Conservation (phyloP, 2,329 filamentous ascomycete species). For the Fusarium sp. region DNA sequence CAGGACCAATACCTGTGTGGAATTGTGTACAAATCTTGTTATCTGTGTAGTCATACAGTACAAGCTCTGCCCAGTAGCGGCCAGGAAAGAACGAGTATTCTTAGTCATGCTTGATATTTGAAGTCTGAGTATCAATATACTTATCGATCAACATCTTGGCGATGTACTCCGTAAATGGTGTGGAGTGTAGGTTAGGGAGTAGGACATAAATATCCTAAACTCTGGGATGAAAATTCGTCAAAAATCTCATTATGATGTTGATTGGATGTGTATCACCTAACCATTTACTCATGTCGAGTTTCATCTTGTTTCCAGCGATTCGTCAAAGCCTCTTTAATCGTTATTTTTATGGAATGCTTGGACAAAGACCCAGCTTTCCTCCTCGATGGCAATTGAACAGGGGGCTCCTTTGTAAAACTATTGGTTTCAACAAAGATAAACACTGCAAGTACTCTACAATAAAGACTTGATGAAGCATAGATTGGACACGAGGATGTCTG, state of each 20-base stretch:
- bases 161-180: not conserved
- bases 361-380: slow-evolving; percentile 32
- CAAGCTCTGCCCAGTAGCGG: not conserved
- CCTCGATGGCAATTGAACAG: slow-evolving; percentile 29
- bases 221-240: not conserved
- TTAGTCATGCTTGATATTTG: not conserved
- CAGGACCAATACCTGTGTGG: not conserved
- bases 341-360: slow-evolving; percentile 13
- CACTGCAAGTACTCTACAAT: not conserved
- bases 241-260: not conserved
- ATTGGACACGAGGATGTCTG: slow-evolving; percentile 5
- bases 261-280: not conserved
- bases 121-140: not conserved
- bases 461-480: not conserved
- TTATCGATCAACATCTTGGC: too few species aligned
- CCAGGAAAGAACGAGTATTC: slow-evolving; percentile 9
- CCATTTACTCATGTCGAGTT: not conserved
- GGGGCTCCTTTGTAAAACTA: not conserved
- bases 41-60: not conserved
- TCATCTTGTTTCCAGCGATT: not conserved
- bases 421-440: slow-evolving; percentile 1
- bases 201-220: not conserved
- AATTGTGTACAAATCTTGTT: slow-evolving; percentile 2
- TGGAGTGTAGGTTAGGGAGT: slow-evolving; percentile 14
- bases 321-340: not conserved